These are phyloP conservation scores for Prorocentrum cordatum DNA, from an alignment of 169 alveolate species.

Conservation along the genomic window DNA sequence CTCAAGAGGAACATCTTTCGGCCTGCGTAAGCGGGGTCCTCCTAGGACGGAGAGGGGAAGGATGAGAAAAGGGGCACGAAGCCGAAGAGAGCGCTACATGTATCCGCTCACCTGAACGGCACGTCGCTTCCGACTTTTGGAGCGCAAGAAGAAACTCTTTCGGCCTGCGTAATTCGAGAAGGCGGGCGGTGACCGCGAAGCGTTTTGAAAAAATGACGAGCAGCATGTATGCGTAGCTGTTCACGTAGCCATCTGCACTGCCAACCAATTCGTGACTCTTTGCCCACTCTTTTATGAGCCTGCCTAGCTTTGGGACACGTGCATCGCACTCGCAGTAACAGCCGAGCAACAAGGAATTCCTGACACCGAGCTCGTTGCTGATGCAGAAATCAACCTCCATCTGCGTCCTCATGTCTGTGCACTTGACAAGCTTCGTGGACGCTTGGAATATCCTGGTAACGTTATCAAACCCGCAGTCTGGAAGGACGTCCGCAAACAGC, in stretches of 20 bases:
- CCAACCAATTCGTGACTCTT: background rate
- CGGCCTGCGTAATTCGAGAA: no score
- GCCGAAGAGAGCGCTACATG: no score
- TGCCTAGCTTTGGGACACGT: background rate
- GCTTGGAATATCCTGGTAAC: background rate
- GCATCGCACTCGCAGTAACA: background rate
- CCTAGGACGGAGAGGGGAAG: no score
- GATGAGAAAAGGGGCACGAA: no score
- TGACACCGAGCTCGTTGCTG: conserved; percentile 42
- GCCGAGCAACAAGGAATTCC: conserved; percentile 27
- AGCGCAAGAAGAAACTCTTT: no score
- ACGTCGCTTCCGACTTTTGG: no score
- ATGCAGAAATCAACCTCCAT: conserved; percentile 26
- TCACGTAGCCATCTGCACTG: background rate
- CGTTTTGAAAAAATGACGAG: no score
- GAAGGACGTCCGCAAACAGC: no score
- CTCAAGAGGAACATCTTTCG: no score
- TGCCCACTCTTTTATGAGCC: background rate
- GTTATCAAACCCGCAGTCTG: background rate
- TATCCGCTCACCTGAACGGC: no score
- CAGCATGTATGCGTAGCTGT: background rate
- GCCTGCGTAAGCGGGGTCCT: no score
- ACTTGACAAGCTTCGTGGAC: background rate
- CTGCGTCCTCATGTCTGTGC: background rate
- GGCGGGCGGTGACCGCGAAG: no score